Percentiles rank a stretch among this genome's conserved stretches.
Evolutionary conservation across 805 yeast species (phyloP).

Genomic region (Metschnikowia kunwiensis): DNA sequence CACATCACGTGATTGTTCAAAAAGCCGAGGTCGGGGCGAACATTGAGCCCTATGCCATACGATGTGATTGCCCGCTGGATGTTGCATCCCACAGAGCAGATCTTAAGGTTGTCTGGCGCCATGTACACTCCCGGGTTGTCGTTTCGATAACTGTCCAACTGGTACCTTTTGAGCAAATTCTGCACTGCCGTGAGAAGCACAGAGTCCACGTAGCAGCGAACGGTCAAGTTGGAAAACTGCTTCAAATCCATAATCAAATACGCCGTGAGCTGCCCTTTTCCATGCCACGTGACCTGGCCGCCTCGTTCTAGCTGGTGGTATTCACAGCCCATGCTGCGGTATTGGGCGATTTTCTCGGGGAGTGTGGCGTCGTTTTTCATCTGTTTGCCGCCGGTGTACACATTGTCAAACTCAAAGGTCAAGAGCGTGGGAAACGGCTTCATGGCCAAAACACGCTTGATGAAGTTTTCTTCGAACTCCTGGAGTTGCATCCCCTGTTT

Average conservation of each 20-base stretch:
- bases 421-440: conserved; percentile 66
- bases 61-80: conserved; percentile 80
- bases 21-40: conserved; percentile 65
- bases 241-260: conserved; percentile 69
- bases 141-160: conserved; percentile 49
- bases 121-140: conserved; percentile 91
- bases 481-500: conserved; percentile 41
- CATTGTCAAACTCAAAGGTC: conserved; percentile 81
- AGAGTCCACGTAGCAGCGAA: conserved; percentile 61
- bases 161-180: conserved; percentile 40
- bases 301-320: conserved; percentile 85
- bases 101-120: conserved; percentile 46
- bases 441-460: conserved; percentile 39
- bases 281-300: conserved; percentile 96
- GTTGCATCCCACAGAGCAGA: conserved; percentile 88
- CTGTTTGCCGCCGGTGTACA: conserved; percentile 90
- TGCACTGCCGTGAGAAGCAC: conserved; percentile 59
- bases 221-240: conserved; percentile 52
- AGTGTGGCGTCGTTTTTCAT: conserved; percentile 53
- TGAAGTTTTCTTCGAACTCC: conserved; percentile 45
- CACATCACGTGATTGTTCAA: conserved; percentile 78
- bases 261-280: conserved; percentile 89
- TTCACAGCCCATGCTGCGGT: conserved; percentile 45
- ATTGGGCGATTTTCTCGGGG: conserved; percentile 24
- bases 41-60: conserved; percentile 86